phyloP scores from a whole-genome alignment of 108 stramenopile species.

The Nitzschia palea region DNA sequence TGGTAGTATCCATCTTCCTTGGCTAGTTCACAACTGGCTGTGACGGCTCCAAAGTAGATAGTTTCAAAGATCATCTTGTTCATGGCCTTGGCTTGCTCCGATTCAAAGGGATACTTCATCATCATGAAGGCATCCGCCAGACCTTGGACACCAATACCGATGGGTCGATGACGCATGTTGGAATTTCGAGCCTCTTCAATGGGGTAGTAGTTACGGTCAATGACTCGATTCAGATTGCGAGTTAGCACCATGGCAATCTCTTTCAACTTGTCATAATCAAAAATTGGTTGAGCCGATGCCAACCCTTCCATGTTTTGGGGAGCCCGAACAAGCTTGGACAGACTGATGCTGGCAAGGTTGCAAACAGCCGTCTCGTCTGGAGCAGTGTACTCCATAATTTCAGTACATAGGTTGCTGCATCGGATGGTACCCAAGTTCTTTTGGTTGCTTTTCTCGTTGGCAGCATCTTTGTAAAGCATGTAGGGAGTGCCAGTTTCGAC shows the following conservation, averaged over 20 bases:
- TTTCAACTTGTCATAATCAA: conserved; percentile 88
- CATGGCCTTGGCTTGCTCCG: conserved; percentile 74
- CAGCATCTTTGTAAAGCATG: conserved; percentile 99
- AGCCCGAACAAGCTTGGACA: conserved; percentile 86
- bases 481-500: conserved; percentile 99
- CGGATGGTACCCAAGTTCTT: conserved; percentile 98
- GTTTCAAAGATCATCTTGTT: conserved; percentile 99
- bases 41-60: conserved; percentile 97
- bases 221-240: conserved; percentile 96
- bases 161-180: conserved; percentile 98
- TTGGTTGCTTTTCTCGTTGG: conserved; percentile 98
- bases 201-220: conserved; percentile 99
- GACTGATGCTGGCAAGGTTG: conserved; percentile 97
- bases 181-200: conserved; percentile 78
- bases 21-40: conserved; percentile 93
- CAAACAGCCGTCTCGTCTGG: conserved; percentile 99
- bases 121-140: conserved; percentile 97
- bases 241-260: conserved; percentile 94
- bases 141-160: conserved; percentile 99
- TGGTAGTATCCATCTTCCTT: conserved; percentile 91
- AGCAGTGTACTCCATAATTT: conserved; percentile 98
- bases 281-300: conserved; percentile 47
- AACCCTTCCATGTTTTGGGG: conserved; percentile 17
- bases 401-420: conserved; percentile 96
- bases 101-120: conserved; percentile 95